Base-by-base conservation (phyloP, 1,139 yeast genomes). In the Nadsonia commutata region DNA sequence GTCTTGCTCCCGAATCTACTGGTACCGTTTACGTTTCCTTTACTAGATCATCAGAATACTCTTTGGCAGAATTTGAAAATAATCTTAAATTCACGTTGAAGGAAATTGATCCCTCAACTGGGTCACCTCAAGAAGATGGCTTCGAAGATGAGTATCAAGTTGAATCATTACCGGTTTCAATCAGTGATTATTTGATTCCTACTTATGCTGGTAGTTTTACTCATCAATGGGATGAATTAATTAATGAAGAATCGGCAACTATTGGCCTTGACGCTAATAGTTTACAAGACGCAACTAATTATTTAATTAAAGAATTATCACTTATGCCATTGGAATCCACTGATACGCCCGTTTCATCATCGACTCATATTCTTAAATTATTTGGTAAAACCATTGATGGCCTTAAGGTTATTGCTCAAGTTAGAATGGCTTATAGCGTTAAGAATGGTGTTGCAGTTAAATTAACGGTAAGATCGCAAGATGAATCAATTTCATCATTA, bases 71-170 rank as follows among this genome's bases (percentile, higher is more conserved):
- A 1, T 75, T 90, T 55, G 72, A 76, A 43, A 83, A 82, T 60
- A 74, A 77, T 16, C 69, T 90, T 49, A 73, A 79, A 38, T 90
- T 81, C 66, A 76, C 80, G 20, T 75, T 85, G 46, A 81, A 80
- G 62, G 97, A 88, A 59, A 69, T 83, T 50, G 81, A 85, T 52
- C 80, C 86, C 43, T 72, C 75, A 7, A 80, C 86, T 20, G 80
- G 80, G 31, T 76, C 69, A 51, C 78, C 84, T 45, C 73, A 69
- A 45, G 95, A 84, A 45, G 94, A 82, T 55, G 96, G 95, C 2
- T 85, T 80, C 73, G 80, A 83, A 48, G 98, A 90, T 61, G 95
- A 86, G 63, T 90, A 88, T 64, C 93, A 81, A 59, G 74, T 90
- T 51, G 96, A 88, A 60, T 81, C 81, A 49, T 68, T 88, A 58